phyloP scores from a whole-genome alignment of 352 stramenopile species.

The Globisporangium mamillatum region DNA sequence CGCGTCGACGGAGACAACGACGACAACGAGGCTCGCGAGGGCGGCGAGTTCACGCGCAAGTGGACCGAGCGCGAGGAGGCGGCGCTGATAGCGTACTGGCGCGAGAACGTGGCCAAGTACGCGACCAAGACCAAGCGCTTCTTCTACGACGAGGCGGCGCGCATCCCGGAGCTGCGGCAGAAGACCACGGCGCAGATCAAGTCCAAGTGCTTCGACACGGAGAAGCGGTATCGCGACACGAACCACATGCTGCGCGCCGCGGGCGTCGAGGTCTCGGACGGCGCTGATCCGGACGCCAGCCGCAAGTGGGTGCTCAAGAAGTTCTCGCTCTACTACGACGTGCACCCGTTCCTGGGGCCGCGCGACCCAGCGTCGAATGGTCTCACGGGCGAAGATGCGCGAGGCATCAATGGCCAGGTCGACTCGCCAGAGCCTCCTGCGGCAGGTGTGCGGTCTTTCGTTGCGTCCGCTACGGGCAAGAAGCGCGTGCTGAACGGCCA shows the following conservation, averaged over 20 bases:
- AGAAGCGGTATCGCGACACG: slow-evolving; percentile 21
- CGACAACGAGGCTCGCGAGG: background rate
- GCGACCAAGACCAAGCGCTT: slow-evolving; percentile 18
- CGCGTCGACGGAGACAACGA: background rate
- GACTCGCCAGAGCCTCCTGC: background rate
- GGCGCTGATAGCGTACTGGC: slow-evolving; percentile 19
- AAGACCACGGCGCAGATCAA: slow-evolving; percentile 20
- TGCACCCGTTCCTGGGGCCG: slow-evolving; percentile 18
- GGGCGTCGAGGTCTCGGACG: background rate
- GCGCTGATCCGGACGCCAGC: background rate
- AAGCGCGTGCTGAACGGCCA: slow-evolving; percentile 14
- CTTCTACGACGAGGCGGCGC: slow-evolving; percentile 18
- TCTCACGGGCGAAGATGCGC: background rate
- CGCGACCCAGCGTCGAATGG: background rate
- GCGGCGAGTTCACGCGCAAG: slow-evolving; percentile 16
- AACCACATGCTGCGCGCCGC: slow-evolving; percentile 10
- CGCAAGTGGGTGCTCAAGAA: slow-evolving; percentile 16
- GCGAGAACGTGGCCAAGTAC: slow-evolving; percentile 17
- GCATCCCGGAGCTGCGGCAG: slow-evolving; percentile 14
- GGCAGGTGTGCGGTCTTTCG: slow-evolving; percentile 12
- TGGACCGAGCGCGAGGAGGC: slow-evolving; percentile 18
- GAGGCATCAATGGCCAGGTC: background rate
- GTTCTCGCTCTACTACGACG: slow-evolving; percentile 22
- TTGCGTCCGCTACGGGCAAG: slow-evolving; percentile 3
- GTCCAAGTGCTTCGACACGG: slow-evolving; percentile 23